Evolutionary conservation across 768 basidiomycete species (phyloP).

Genomic region (Sistotremastrum niveocremeum): DNA sequence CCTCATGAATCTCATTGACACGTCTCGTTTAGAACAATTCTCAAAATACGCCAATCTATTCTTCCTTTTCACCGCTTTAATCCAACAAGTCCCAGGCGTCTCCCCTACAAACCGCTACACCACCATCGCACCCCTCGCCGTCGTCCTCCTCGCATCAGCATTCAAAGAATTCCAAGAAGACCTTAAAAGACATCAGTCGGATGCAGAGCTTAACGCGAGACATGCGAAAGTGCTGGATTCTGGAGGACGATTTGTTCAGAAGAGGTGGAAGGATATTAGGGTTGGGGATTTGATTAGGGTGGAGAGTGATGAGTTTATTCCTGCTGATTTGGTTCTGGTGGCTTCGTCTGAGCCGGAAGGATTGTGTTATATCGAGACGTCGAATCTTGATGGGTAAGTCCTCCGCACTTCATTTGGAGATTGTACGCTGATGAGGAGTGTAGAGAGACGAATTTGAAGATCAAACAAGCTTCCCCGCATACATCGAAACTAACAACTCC

Average conservation of each 20-base stretch:
- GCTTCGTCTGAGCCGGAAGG: slow-evolving; percentile 94
- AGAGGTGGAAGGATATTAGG: slow-evolving; percentile 78
- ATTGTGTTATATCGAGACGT: slow-evolving; percentile 94
- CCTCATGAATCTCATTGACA: not conserved
- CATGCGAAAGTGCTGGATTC: slow-evolving; percentile 58
- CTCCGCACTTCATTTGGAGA: not conserved
- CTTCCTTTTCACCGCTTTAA: slow-evolving; percentile 94
- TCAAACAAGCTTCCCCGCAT: slow-evolving; percentile 86
- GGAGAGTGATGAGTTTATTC: slow-evolving; percentile 88
- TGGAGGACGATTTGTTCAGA: slow-evolving; percentile 49
- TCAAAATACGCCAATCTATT: slow-evolving; percentile 98
- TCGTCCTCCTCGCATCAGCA: slow-evolving; percentile 85
- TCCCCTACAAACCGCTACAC: slow-evolving; percentile 94
- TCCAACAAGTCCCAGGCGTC: slow-evolving; percentile 95
- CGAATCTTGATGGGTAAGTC: slow-evolving; percentile 87
- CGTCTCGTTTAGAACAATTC: slow-evolving; percentile 65
- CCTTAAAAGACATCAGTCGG: slow-evolving; percentile 93
- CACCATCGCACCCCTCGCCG: slow-evolving; percentile 79
- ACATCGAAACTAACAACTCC: slow-evolving; percentile 73
- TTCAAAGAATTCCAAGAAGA: slow-evolving; percentile 96
- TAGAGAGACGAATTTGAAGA: slow-evolving; percentile 97
- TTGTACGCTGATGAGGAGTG: not conserved
- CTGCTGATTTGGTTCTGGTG: slow-evolving; percentile 82
- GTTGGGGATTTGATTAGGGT: slow-evolving; percentile 90
- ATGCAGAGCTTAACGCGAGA: slow-evolving; percentile 81